Evolutionary conservation across 805 yeast genomes (phyloP).

Genomic region (Cyberlindnera veronae): DNA sequence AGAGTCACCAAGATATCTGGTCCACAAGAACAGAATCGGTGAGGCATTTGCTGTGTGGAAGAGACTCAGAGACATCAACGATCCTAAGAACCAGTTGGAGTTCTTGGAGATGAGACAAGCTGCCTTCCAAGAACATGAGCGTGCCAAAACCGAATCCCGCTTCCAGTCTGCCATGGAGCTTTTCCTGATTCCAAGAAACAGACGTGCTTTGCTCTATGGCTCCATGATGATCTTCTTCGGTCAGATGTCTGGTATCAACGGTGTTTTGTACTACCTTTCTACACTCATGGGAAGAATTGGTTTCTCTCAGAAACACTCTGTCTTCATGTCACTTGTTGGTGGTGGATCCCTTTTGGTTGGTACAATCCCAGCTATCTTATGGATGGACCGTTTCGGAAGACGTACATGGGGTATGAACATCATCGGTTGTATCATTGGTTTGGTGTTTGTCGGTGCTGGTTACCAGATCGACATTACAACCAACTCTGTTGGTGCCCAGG

Average conservation of each 20-base stretch:
- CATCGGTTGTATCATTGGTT: constrained; percentile 57
- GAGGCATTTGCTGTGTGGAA: constrained; percentile 56
- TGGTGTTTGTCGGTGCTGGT: constrained; percentile 57
- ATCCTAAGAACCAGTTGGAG: constrained; percentile 44
- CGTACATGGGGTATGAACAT: constrained; percentile 58
- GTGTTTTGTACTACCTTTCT: constrained; percentile 62
- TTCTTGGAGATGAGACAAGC: constrained; percentile 55
- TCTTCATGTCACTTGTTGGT: constrained; percentile 66
- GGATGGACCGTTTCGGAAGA: constrained; percentile 55
- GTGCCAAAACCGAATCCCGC: constrained; percentile 33
- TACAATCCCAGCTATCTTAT: constrained; percentile 61
- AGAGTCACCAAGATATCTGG: constrained; percentile 57
- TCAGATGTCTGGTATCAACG: constrained; percentile 68
- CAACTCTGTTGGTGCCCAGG: constrained; percentile 47
- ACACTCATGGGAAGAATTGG: constrained; percentile 54
- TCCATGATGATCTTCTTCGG: constrained; percentile 56
- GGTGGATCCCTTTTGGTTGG: constrained; percentile 62
- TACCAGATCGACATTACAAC: constrained; percentile 40
- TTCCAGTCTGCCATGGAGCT: constrained; percentile 47
- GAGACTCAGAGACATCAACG: constrained; percentile 46
- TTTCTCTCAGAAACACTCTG: constrained; percentile 46
- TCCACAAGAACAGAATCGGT: constrained; percentile 47
- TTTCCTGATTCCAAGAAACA: constrained; percentile 51
- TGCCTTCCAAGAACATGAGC: constrained; percentile 43
- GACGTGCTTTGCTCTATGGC: constrained; percentile 59